Evolutionary conservation across 768 basidiomycete species (phyloP), one percentile per base, ranked within the genome.

Genomic region (Kwoniella botswanensis): DNA sequence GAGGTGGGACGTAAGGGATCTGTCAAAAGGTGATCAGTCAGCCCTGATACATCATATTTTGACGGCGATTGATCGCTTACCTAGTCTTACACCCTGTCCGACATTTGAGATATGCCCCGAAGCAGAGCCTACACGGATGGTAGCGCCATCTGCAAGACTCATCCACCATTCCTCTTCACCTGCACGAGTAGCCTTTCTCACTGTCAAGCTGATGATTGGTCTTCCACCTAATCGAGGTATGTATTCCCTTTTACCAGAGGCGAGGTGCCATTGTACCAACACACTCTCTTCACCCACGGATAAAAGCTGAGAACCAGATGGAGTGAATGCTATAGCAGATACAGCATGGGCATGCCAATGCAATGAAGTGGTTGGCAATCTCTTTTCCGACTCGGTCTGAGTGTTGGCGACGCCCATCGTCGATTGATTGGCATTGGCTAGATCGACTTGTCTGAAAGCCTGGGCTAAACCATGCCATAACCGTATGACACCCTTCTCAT

Each of bases 291-390:
- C 93, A 56, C 97, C 97, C 72, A 94, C 96, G 71, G 92, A 95
- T 59, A 98, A 84, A 18, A 99, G 84, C 82, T 97, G 96, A 9
- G 93, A 91, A 13, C 97, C 97, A 74, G 96, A 94, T 13, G 90
- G 84, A 0, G 94, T 92, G 83, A 98, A 99, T 0, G 90, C 86
- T 29, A 99, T 82, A 0, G 93, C 90, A 3, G 92, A 90, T 18
- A 98, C 92, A 3, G 93, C 88, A 81, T 98, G 96, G 2, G 96
- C 92, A 80, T 99, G 97, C 97, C 97, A 99, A 84, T 98, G 96
- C 63, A 98, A 84, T 4, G 89, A 88, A 3, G 92, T 90, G 0
- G 93, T 95, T 77, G 93, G 91, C 1, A 93, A 88, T 67, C 88
- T 89, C 82, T 91, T 92, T 82, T 78, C 77, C 1, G 66, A 71